Conservation (phyloP, 1,284 basidiomycete species). For the Hymenochaete sp. region DNA sequence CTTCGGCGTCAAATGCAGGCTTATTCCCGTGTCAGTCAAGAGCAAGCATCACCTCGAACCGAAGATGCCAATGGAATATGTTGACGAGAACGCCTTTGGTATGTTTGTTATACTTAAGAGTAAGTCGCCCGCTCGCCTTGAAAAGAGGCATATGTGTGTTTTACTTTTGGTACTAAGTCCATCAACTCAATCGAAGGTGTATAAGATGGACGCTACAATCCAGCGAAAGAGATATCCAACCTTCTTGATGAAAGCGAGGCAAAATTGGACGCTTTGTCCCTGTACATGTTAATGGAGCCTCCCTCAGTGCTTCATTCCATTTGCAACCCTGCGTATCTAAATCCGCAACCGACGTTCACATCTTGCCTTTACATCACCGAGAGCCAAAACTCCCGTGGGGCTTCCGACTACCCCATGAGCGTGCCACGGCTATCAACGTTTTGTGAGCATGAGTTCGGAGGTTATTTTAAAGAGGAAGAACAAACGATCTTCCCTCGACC, state of each 20-base stretch:
- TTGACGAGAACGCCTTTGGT: constrained; percentile 91
- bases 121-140: constrained; percentile 25
- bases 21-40: constrained; percentile 70
- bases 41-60: constrained; percentile 79
- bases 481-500: not conserved
- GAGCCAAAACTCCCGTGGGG: constrained; percentile 79
- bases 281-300: constrained; percentile 81
- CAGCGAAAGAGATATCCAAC: constrained; percentile 80
- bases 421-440: constrained; percentile 85
- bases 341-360: not conserved
- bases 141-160: too few species aligned
- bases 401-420: constrained; percentile 75
- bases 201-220: constrained; percentile 91
- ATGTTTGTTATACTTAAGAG: constrained; percentile 74
- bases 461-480: not conserved
- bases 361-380: not conserved
- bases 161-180: constrained; percentile 1
- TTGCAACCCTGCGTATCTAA: constrained; percentile 43
- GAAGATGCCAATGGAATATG: constrained; percentile 76
- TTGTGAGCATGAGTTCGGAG: constrained; percentile 32
- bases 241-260: constrained; percentile 80
- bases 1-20: constrained; percentile 80
- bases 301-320: constrained; percentile 84
- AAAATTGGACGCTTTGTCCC: constrained; percentile 73
- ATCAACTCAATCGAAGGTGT: constrained; percentile 38